phyloP scores from a whole-genome alignment of 2,329 filamentous ascomycete genomes.

The Pyrenophora graminea region DNA sequence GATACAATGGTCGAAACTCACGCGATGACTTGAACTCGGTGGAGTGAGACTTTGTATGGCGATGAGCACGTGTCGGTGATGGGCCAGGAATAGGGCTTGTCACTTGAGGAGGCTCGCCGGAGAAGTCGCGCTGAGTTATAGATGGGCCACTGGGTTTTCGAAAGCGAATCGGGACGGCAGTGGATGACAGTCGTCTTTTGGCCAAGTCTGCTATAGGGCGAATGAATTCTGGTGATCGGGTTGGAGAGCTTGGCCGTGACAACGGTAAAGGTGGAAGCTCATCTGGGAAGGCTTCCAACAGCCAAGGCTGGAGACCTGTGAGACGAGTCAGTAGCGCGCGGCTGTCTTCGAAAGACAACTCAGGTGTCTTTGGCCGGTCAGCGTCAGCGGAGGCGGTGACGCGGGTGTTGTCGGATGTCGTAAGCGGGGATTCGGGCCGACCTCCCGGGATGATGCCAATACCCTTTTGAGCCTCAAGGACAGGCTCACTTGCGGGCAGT shows the following conservation, averaged over 20 bases:
- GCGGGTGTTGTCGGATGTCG: constrained; percentile 30
- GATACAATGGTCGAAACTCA: constrained; percentile 80
- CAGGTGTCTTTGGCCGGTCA: constrained; percentile 39
- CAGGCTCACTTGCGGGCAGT: constrained; percentile 49
- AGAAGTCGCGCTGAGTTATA: constrained; percentile 47
- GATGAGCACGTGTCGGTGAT: constrained; percentile 48
- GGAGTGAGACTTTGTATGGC: constrained; percentile 55
- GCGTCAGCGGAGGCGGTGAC: constrained; percentile 22
- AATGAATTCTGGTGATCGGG: constrained; percentile 30
- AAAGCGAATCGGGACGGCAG: constrained; percentile 61
- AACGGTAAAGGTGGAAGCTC: constrained; percentile 41
- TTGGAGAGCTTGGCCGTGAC: constrained; percentile 38
- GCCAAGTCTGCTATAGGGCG: constrained; percentile 21
- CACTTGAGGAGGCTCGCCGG: constrained; percentile 40
- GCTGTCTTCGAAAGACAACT: constrained; percentile 38
- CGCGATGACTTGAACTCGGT: constrained; percentile 59
- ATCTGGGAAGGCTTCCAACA: constrained; percentile 41
- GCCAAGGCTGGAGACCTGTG: constrained; percentile 43
- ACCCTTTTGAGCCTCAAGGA: constrained; percentile 24
- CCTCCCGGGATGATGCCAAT: constrained; percentile 41
- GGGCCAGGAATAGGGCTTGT: constrained; percentile 33
- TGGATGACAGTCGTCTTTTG: constrained; percentile 44
- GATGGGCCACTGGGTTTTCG: constrained; percentile 54
- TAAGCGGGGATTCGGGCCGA: constrained; percentile 38
- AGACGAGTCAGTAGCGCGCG: constrained; percentile 40